Percentiles rank a stretch among this genome's conserved stretches.
Conservation (phyloP, 106 monocot species). For the Dioscorea zingiberensis region DNA sequence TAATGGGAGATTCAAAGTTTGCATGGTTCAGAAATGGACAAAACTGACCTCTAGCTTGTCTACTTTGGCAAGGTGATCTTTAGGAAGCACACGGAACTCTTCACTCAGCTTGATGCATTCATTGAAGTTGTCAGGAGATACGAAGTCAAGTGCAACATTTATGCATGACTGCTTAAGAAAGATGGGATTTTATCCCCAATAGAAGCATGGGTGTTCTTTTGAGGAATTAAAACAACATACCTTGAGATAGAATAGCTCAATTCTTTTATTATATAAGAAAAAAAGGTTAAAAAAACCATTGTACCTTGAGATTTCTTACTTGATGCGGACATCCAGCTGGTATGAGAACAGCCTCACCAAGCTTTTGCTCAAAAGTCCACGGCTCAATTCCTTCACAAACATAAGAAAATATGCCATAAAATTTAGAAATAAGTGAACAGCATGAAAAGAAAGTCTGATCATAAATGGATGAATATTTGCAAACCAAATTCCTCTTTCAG, state of each 20-base stretch:
- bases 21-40: neutral
- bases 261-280: too few relatives aligned
- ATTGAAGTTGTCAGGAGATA: neutral
- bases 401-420: neutral
- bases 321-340: slow-evolving; percentile 28
- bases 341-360: slow-evolving; percentile 22
- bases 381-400: slow-evolving; percentile 19
- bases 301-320: slow-evolving; percentile 27
- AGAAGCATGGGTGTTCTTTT: too few relatives aligned
- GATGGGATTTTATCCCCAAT: neutral
- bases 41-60: neutral
- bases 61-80: neutral
- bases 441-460: neutral
- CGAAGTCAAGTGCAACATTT: slow-evolving; percentile 1
- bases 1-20: too few relatives aligned
- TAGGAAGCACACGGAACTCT: slow-evolving; percentile 2
- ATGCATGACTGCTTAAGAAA: slow-evolving; percentile 2
- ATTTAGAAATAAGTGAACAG: neutral
- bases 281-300: too few relatives aligned
- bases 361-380: slow-evolving; percentile 17
- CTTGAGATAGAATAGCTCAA: too few relatives aligned
- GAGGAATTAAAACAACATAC: too few relatives aligned
- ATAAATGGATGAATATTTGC: neutral
- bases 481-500: neutral
- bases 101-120: neutral